Base-by-base conservation (phyloP, 2,329 filamentous ascomycete genomes). In the Cladorrhinum sp. region DNA sequence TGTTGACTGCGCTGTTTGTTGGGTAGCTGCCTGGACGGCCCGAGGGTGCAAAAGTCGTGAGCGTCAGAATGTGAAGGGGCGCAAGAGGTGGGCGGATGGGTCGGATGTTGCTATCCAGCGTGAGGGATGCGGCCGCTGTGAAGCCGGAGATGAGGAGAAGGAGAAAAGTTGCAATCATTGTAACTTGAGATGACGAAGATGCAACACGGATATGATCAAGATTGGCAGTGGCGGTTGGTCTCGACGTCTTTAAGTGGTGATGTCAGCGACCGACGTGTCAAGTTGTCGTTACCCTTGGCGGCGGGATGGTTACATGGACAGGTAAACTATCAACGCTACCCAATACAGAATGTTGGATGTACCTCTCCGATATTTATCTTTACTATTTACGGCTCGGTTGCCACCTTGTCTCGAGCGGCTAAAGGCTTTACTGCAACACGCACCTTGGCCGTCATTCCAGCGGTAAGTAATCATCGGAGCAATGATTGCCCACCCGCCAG, bases 61-160 rank as follows among this genome's bases (percentile, higher is more conserved):
- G 18, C 2, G 39, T 57, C 21, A 46, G 16, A 16, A 57, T 46
- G 5, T 28, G 36, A 16, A 48, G 24, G n/a, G 54, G 39, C 14
- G 26, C 18, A n/a, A 57, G 54, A 3, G 39, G 36, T 5, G 54
- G 54, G 10, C 26, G 39, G 14, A 42, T 24, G 9, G 53, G 53
- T n/a, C 73, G 2, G 16, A 20, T 79, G 83, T 21, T 73, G 73
- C 9, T 74, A 76, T 61, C 63, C 83, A 14, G 71, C 72, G 56
- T 79, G 79, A 14, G 75, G 80, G 42, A 59, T 74, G 30, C 67
- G 83, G 30, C 76, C 78, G 6, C 75, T 69, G 23, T 68, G 69
- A 2, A 58, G 62, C n/a, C 7, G 12, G 16, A 24, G 26, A 59
- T 14, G 52, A 26, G 3, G 33, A 23, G 52, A 20, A 54, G 18